phyloP scores from a whole-genome alignment of 2,329 filamentous ascomycete genomes.

The Colletotrichum melonis region DNA sequence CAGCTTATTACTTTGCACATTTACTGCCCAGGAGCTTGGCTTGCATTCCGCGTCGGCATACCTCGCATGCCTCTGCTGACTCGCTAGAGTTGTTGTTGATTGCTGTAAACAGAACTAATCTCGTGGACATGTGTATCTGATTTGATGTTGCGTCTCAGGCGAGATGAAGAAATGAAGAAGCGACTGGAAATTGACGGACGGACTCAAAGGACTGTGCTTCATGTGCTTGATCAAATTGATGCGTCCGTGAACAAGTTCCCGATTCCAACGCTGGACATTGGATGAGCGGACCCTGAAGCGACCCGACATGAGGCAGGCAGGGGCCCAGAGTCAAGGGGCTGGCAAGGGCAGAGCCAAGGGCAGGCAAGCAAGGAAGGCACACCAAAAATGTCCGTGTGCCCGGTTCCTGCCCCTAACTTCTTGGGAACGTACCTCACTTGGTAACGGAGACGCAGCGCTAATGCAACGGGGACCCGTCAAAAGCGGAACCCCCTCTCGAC shows the following conservation, averaged over 20 bases:
- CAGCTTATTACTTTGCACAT: background rate
- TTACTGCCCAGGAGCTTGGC: background rate
- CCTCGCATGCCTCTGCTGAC: background rate
- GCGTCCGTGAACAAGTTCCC: background rate
- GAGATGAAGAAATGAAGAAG: background rate
- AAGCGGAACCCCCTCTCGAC: conserved; percentile 14
- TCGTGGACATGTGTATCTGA: background rate
- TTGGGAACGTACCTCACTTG: too few species aligned
- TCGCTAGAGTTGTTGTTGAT: background rate
- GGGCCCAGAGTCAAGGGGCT: too few species aligned
- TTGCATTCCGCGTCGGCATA: background rate
- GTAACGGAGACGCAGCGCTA: background rate
- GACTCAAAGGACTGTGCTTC: background rate
- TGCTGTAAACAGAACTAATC: background rate
- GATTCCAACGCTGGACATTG: background rate
- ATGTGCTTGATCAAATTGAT: background rate
- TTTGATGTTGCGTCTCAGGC: background rate
- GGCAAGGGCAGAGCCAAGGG: background rate
- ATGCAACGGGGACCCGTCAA: background rate
- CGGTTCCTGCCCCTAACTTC: background rate
- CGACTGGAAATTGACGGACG: background rate
- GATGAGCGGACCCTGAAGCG: conserved; percentile 4
- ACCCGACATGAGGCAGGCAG: background rate
- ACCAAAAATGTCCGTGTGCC: background rate
- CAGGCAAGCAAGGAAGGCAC: background rate